Conservation (phyloP, 306 rosid species). For the Vicia sativa region DNA sequence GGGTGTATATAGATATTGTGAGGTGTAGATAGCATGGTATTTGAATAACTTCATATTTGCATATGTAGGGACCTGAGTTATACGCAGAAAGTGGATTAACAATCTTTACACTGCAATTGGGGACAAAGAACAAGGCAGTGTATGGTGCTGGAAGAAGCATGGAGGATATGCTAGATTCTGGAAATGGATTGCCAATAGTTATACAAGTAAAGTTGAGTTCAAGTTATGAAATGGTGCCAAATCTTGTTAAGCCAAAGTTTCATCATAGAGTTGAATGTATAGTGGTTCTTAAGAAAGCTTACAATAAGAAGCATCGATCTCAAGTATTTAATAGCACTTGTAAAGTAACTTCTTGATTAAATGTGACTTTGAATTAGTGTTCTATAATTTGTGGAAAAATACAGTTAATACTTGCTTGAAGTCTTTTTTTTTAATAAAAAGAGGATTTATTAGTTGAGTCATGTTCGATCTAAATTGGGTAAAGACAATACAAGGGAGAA, state of each 20-base stretch:
- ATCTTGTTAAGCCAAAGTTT: conserved; percentile 56
- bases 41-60: neutral
- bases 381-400: neutral
- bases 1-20: neutral
- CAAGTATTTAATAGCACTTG: conserved; percentile 66
- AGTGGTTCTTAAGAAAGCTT: conserved; percentile 50
- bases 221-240: conserved; percentile 54
- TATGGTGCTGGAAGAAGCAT: conserved; percentile 94
- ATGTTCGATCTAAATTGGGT: too few relatives aligned
- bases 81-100: conserved; percentile 73
- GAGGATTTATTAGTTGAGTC: too few relatives aligned
- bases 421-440: neutral
- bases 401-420: neutral
- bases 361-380: neutral
- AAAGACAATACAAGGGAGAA: too few relatives aligned
- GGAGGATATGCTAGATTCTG: conserved; percentile 78
- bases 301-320: conserved; percentile 60
- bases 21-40: neutral
- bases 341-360: conserved; percentile 36
- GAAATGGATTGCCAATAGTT: conserved; percentile 57
- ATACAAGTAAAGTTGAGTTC: conserved; percentile 50
- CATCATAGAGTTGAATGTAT: conserved; percentile 62
- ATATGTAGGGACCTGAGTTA: conserved; percentile 54
- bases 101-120: conserved; percentile 47
- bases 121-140: conserved; percentile 63